Percentiles rank a stretch among this genome's conserved stretches.
These are phyloP conservation scores for Buxus sempervirens DNA, from an alignment of 164 flowering plant genomes.

Conservation along the genomic window DNA sequence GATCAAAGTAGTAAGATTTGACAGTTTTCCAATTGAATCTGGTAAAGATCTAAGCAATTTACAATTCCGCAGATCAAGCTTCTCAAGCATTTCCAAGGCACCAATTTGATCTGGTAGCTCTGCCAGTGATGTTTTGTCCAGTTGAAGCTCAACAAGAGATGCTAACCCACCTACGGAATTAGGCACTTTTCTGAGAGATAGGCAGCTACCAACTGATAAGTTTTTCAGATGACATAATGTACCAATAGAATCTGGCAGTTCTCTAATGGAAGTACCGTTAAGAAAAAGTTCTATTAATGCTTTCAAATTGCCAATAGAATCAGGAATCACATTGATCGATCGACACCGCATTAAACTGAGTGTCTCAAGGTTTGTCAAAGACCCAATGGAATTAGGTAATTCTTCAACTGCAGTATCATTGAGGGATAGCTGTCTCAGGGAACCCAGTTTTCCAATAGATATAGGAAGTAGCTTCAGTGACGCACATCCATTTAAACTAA, in stretches of 20 bases:
- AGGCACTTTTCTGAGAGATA: background rate
- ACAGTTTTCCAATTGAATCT: conserved; percentile 2
- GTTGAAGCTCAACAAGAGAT: background rate
- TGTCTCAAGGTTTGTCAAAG: background rate
- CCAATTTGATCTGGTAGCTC: conserved; percentile 7
- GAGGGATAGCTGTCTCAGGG: background rate
- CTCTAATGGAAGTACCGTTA: background rate
- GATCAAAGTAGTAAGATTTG: background rate
- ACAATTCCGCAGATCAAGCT: background rate
- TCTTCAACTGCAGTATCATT: background rate
- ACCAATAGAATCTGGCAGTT: background rate
- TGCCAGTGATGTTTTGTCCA: background rate
- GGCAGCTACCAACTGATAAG: background rate
- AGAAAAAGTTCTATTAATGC: background rate
- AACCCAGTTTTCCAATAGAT: background rate
- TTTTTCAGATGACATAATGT: background rate
- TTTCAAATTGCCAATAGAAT: background rate
- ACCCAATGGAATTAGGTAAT: conserved; percentile 3
- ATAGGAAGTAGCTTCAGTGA: background rate
- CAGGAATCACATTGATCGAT: conserved; percentile 1
- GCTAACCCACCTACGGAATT: background rate
- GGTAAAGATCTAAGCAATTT: background rate
- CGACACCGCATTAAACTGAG: background rate
- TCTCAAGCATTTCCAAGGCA: background rate
- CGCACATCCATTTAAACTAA: background rate